Evolutionary conservation across 2,329 filamentous ascomycete species (phyloP), one percentile per base, ranked within the genome.

Genomic region (Immersiporthe knoxdaviesiana): DNA sequence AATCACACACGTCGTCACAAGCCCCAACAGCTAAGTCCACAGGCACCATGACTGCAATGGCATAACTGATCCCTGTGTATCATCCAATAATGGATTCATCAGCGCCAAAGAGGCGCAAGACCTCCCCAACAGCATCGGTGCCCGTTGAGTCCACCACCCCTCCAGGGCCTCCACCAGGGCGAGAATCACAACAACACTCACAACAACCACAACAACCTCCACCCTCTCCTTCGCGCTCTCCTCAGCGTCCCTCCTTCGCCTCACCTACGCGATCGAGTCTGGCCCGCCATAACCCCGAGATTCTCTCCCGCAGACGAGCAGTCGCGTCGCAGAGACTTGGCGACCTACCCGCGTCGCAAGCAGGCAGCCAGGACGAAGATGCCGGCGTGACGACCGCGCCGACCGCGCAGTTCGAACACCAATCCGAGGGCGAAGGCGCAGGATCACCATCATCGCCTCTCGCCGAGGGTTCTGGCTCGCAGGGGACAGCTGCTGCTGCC

Each of bases 241-340:
- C 68, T 10, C 59, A 50, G 61, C 83, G 84, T 0, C 84, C 86
- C 0, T 91, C 89, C 0, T 91, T 89, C 75, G 87, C 87, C 66
- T 91, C 89, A n/a, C 89, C 90, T 0, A 91, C 89, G 0, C 88
- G 84, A 75, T 84, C 89, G 16, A 92, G 88, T 74, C 78, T 91
- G 18, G 82, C 88, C 68, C 85, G 87, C 72, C 84, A 87, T 62
- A 87, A 91, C 71, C 87, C 89, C 0, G 84, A 88, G 14, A 81
- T 90, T 8, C 78, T 90, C 44, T 80, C 83, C 68, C 81, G 84
- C 72, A 77, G 80, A 75, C 74, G 80, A 74, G 73, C 74, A 79
- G 56, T 69, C 78, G 71, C 78, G 72, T 32, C 72, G 56, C 37
- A 50, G 21, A 58, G 63, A 66, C 72, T 72, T 69, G 75, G 75